Evolutionary conservation across 2,329 filamentous ascomycete species (phyloP).

Genomic region (Fusarium haematococcum): DNA sequence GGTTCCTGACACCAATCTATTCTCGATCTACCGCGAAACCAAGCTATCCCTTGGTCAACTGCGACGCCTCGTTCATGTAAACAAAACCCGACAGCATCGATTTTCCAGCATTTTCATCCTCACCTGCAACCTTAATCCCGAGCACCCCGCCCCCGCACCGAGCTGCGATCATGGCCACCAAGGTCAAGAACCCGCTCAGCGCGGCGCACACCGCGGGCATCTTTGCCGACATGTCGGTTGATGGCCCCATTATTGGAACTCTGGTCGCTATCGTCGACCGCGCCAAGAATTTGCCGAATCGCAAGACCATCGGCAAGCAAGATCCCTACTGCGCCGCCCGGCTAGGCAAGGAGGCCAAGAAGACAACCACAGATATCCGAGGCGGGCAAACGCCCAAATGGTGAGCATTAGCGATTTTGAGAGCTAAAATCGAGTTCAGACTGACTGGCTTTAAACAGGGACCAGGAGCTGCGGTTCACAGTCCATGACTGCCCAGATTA

Average conservation of each 20-base stretch:
- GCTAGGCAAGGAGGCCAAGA: slow-evolving; percentile 96
- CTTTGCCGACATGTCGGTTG: slow-evolving; percentile 92
- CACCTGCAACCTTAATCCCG: neutral
- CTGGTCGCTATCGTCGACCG: slow-evolving; percentile 92
- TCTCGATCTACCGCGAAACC: slow-evolving; percentile 24
- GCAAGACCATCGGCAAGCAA: slow-evolving; percentile 98
- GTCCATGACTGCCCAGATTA: slow-evolving; percentile 98
- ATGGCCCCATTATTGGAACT: slow-evolving; percentile 93
- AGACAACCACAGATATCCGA: slow-evolving; percentile 92
- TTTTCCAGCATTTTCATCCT: slow-evolving; percentile 6
- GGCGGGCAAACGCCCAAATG: slow-evolving; percentile 96
- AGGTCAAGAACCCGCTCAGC: slow-evolving; percentile 68
- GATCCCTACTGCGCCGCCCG: slow-evolving; percentile 96
- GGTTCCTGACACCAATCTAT: slow-evolving; percentile 27
- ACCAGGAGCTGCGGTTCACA: slow-evolving; percentile 94
- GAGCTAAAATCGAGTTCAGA: neutral
- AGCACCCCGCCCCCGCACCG: slow-evolving; percentile 12
- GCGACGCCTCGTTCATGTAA: slow-evolving; percentile 41
- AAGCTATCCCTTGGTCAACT: slow-evolving; percentile 30
- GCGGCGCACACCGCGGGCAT: slow-evolving; percentile 89
- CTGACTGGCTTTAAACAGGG: slow-evolving; percentile 69
- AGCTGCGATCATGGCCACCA: slow-evolving; percentile 60
- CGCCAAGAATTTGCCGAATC: slow-evolving; percentile 96
- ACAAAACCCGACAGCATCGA: slow-evolving; percentile 31
- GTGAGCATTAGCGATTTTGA: slow-evolving; percentile 61